Percentiles rank a stretch among this genome's conserved stretches.
Evolutionary conservation across 768 basidiomycete species (phyloP).

Genomic region (Amanita brunnescens): DNA sequence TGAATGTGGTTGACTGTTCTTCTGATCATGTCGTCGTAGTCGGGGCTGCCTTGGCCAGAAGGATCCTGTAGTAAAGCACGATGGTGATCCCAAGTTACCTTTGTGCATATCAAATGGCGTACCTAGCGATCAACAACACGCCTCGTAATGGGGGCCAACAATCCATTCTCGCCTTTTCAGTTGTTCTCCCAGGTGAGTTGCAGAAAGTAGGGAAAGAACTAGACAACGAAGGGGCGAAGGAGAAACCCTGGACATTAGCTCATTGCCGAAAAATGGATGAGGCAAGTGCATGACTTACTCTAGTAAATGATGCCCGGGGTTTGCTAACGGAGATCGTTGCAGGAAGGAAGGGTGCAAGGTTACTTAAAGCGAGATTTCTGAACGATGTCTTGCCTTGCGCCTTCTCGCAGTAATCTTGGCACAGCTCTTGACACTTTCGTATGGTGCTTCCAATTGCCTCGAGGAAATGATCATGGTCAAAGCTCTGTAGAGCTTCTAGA

Average conservation of each 20-base stretch:
- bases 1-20: too few species aligned
- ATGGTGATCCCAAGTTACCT: background rate
- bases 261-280: background rate
- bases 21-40: too few species aligned
- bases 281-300: slow-evolving; percentile 39
- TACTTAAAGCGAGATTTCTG: slow-evolving; percentile 89
- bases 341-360: slow-evolving; percentile 91
- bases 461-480: slow-evolving; percentile 80
- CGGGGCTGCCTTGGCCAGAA: slow-evolving; percentile 60
- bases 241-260: background rate
- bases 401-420: slow-evolving; percentile 92
- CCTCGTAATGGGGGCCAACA: slow-evolving; percentile 81
- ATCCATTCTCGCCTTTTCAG: slow-evolving; percentile 91
- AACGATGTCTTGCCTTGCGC: slow-evolving; percentile 96
- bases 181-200: slow-evolving; percentile 81
- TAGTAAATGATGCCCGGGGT: slow-evolving; percentile 98
- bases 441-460: slow-evolving; percentile 78
- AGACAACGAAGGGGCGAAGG: slow-evolving; percentile 11
- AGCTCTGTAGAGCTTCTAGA: slow-evolving; percentile 58
- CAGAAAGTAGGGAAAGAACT: slow-evolving; percentile 97
- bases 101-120: slow-evolving; percentile 16
- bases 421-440: slow-evolving; percentile 96
- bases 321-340: slow-evolving; percentile 89
- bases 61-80: slow-evolving; percentile 52
- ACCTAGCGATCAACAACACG: slow-evolving; percentile 77